Evolutionary conservation across 1,284 basidiomycete genomes (phyloP), one percentile per base, ranked within the genome.

Genomic region (Pseudozyma thailandica): DNA sequence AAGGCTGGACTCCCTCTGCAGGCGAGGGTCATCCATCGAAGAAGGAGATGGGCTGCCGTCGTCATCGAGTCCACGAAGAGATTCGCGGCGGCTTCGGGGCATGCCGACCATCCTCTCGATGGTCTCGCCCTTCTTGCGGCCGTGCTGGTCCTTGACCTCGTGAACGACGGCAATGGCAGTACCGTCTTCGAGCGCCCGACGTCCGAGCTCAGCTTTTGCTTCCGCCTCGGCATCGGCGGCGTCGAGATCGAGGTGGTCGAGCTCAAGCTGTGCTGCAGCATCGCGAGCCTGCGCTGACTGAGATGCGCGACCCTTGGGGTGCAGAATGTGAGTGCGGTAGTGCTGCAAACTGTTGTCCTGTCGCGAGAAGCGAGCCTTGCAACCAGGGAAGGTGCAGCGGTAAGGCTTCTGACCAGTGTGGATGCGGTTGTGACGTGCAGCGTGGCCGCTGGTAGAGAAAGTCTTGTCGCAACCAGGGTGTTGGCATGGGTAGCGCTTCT

Each of bases 391-490:
- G 18, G 80, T 78, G 64, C 81, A 82, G 6, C 73, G 68, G 42
- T 81, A 81, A 1, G 80, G 79, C 38, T 79, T 77, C 53, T 74
- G 73, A 23, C 77, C 79, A 8, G 91, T 92, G 84, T 93, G 91
- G 12, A 92, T 82, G 20, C 90, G 86, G 23, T 89, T 87, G 81
- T 93, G 91, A 46, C 91, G 87, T 0, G 91, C 90, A 20, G 92
- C 88, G 78, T 93, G 92, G 30, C 91, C 91, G 74, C 89, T 90
- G 41, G 91, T 93, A 50, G 90, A 91, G 83, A 93, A 93, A 1
- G 88, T 87, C 50, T 89, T 87, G 12, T 89, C 88, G 77, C 90
- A 91, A 7, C 87, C 88, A 3, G 83, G 73, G 30, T 77, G 75
- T 21, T 73, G 68, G 77, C 90, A 91, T 25, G 89, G 83, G 70